Evolutionary conservation across 2,329 filamentous ascomycete species (phyloP).

Genomic region (Herpotrichia juniperi): DNA sequence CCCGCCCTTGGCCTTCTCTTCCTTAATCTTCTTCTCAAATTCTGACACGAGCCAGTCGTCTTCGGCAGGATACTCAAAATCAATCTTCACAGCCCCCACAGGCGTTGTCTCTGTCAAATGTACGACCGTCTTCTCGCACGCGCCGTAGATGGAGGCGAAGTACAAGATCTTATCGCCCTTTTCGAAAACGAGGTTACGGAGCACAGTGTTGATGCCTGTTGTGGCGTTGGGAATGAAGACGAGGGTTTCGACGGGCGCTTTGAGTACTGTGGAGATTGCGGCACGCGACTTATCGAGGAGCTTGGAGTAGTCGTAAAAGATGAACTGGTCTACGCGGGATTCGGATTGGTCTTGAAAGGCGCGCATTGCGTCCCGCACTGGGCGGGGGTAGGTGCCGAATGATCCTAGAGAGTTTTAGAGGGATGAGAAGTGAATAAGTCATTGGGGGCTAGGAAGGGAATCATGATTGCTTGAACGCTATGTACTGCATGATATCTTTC

Average conservation of each 20-base stretch:
- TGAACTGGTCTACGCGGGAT: slow-evolving; percentile 74
- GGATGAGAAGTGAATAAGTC: no score
- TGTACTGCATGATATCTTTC: no score
- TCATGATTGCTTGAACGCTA: no score
- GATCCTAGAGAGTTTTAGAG: slow-evolving; percentile 60
- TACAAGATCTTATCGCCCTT: slow-evolving; percentile 77
- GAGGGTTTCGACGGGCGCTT: slow-evolving; percentile 67
- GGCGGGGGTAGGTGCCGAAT: slow-evolving; percentile 75
- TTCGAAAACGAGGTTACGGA: slow-evolving; percentile 75
- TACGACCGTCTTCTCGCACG: slow-evolving; percentile 74
- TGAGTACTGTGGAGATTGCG: slow-evolving; percentile 66
- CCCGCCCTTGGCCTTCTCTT: slow-evolving; percentile 62
- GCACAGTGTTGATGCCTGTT: slow-evolving; percentile 75
- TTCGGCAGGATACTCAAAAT: slow-evolving; percentile 70
- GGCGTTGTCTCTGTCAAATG: slow-evolving; percentile 73
- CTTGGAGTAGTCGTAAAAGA: slow-evolving; percentile 69
- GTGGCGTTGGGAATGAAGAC: slow-evolving; percentile 87
- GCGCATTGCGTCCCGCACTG: slow-evolving; percentile 65
- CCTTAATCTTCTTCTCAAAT: slow-evolving; percentile 66
- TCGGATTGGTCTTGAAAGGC: slow-evolving; percentile 72
- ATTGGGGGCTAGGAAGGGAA: no score
- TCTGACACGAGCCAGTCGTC: slow-evolving; percentile 68
- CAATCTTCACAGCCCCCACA: slow-evolving; percentile 59
- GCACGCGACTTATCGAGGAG: slow-evolving; percentile 69
- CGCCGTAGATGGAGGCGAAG: slow-evolving; percentile 80